Evolutionary conservation across 768 basidiomycete genomes (phyloP).

Genomic region (Hemileccinum rubropunctum): DNA sequence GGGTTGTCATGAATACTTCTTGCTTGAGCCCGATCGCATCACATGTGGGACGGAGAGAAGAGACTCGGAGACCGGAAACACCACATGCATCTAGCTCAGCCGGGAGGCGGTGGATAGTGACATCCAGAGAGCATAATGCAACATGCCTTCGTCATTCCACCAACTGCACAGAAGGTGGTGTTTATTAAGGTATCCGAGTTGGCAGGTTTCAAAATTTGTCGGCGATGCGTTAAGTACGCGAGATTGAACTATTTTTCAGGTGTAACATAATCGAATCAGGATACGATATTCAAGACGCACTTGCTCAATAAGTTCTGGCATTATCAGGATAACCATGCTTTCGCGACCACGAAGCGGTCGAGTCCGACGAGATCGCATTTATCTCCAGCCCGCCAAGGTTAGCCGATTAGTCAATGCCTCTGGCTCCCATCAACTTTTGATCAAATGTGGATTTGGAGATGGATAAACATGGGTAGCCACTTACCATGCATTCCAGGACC

Average conservation of each 20-base stretch:
- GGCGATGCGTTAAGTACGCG: constrained; percentile 71
- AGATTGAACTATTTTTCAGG: constrained; percentile 63
- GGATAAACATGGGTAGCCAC: constrained; percentile 15
- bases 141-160: constrained; percentile 48
- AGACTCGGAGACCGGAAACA: constrained; percentile 30
- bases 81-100: background rate
- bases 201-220: constrained; percentile 71
- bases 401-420: constrained; percentile 90
- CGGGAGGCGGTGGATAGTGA: background rate
- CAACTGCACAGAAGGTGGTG: constrained; percentile 68
- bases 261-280: background rate
- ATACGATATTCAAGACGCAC: constrained; percentile 37
- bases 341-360: constrained; percentile 51
- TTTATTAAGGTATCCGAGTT: constrained; percentile 88
- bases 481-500: constrained; percentile 83
- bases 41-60: constrained; percentile 41
- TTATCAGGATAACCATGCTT: constrained; percentile 61
- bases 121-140: constrained; percentile 42
- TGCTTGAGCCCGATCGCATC: constrained; percentile 39
- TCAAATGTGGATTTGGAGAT: background rate
- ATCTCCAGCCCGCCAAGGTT: constrained; percentile 86
- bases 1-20: constrained; percentile 64
- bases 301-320: constrained; percentile 61
- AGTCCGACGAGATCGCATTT: constrained; percentile 35
- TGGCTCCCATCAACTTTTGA: constrained; percentile 81